Percentiles rank a stretch among this genome's conserved stretches.
Conservation (phyloP, 2,329 filamentous ascomycete genomes). For the Dryadomyces sulphureus region DNA sequence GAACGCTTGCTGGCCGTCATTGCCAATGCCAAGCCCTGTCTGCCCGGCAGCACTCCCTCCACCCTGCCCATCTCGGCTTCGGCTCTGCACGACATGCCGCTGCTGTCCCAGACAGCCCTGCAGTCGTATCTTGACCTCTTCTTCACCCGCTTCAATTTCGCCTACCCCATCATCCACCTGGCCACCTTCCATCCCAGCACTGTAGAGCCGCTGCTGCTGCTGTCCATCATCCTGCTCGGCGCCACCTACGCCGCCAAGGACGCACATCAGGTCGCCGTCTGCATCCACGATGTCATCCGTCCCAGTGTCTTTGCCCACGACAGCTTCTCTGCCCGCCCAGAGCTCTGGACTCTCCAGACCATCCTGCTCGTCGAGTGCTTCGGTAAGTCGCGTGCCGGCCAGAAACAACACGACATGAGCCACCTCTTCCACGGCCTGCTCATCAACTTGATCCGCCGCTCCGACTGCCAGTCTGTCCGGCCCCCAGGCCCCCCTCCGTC, state of each 20-base stretch:
- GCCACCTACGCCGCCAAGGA: slow-evolving; percentile 10
- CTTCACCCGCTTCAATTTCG: slow-evolving; percentile 7
- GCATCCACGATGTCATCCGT: slow-evolving; percentile 11
- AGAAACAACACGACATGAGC: slow-evolving; percentile 12
- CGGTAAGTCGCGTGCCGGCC: slow-evolving; percentile 10
- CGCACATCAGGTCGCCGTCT: slow-evolving; percentile 9
- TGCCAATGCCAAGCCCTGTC: neutral
- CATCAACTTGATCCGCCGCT: slow-evolving; percentile 10
- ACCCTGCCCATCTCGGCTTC: neutral
- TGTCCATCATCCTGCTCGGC: slow-evolving; percentile 7
- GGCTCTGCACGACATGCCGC: neutral
- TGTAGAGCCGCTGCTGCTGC: slow-evolving; percentile 7
- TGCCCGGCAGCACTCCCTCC: neutral
- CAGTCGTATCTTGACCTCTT: slow-evolving; percentile 6
- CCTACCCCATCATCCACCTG: slow-evolving; percentile 9
- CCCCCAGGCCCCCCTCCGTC: neutral
- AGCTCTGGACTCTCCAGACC: slow-evolving; percentile 9
- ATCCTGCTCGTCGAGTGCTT: slow-evolving; percentile 10
- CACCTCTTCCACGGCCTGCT: slow-evolving; percentile 11
- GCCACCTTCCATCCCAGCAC: slow-evolving; percentile 2
- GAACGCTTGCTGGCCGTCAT: neutral
- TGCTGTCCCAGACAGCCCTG: slow-evolving; percentile 3
- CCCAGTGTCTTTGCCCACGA: slow-evolving; percentile 9
- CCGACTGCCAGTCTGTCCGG: slow-evolving; percentile 9
- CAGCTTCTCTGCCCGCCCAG: slow-evolving; percentile 7